Conservation (phyloP, 345 rosid genomes). For the Cardamine resedifolia region DNA sequence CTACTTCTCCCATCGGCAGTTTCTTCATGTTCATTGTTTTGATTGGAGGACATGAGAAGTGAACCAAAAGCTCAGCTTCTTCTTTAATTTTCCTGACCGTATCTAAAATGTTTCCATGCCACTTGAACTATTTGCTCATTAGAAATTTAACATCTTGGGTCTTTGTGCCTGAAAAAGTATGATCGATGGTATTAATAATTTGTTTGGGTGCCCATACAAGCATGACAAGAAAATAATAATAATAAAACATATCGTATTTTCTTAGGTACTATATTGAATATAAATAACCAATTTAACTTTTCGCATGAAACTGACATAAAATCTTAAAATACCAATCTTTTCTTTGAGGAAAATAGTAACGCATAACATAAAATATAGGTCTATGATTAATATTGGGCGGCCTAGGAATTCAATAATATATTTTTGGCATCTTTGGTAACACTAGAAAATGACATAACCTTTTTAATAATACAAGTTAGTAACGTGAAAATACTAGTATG, state of each 20-base stretch:
- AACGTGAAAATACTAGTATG: not conserved
- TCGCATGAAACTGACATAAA: slow-evolving; percentile 10
- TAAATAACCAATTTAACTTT: not conserved
- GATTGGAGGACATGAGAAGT: too few species aligned
- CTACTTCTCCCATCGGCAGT: too few species aligned
- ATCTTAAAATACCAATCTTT: not conserved
- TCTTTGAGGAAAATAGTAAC: not conserved
- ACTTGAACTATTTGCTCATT: too few species aligned
- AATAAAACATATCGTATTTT: not conserved
- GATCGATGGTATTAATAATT: not conserved
- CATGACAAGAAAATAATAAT: not conserved
- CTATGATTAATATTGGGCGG: slow-evolving; percentile 1
- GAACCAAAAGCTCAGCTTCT: too few species aligned
- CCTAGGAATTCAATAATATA: not conserved
- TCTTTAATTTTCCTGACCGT: too few species aligned
- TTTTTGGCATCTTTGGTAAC: not conserved
- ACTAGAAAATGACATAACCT: not conserved
- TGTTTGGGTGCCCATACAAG: not conserved
- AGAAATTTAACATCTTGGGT: not conserved
- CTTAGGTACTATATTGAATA: not conserved
- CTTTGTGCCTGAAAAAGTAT: not conserved
- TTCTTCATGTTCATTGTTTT: too few species aligned
- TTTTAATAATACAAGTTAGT: not conserved
- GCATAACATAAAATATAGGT: not conserved
- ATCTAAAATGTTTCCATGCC: too few species aligned